A percentile compares a stretch with the other conserved stretches of the same genome.
These are phyloP conservation scores for Xylogone sp. DNA, from an alignment of 2,329 filamentous ascomycete genomes.

Conservation along the genomic window DNA sequence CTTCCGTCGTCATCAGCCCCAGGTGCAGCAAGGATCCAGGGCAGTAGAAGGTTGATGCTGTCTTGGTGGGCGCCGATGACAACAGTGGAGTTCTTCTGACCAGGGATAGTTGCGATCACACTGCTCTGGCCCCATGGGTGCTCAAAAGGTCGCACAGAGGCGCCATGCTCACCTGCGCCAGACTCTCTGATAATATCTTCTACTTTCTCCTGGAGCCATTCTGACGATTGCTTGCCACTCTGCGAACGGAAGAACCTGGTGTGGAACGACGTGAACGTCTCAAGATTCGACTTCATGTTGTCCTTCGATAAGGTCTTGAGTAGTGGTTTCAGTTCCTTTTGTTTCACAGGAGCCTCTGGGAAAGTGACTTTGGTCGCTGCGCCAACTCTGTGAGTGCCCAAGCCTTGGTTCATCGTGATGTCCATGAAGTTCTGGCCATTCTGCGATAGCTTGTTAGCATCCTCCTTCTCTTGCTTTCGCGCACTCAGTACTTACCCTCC, in stretches of 20 bases:
- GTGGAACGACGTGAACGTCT: slow-evolving; percentile 75
- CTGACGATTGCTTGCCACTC: slow-evolving; percentile 77
- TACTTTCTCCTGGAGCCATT: slow-evolving; percentile 79
- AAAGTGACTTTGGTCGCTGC: slow-evolving; percentile 50
- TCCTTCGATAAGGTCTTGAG: slow-evolving; percentile 67
- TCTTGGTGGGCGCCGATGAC: slow-evolving; percentile 93
- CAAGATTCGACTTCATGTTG: slow-evolving; percentile 73
- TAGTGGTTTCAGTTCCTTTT: slow-evolving; percentile 64
- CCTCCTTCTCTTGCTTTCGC: not conserved
- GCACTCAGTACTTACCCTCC: slow-evolving; percentile 56
- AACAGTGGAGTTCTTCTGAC: slow-evolving; percentile 76
- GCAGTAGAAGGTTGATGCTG: slow-evolving; percentile 89
- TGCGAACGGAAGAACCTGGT: slow-evolving; percentile 79
- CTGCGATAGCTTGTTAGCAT: slow-evolving; percentile 40
- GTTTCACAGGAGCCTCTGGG: slow-evolving; percentile 61
- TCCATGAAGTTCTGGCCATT: slow-evolving; percentile 90
- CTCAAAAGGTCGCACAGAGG: slow-evolving; percentile 67
- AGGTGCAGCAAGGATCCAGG: slow-evolving; percentile 77
- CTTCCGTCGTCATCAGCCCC: slow-evolving; percentile 96
- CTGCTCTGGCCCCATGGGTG: slow-evolving; percentile 89
- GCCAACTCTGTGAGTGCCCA: slow-evolving; percentile 45
- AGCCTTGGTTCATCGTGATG: slow-evolving; percentile 71
- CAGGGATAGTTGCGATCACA: slow-evolving; percentile 88
- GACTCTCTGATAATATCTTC: slow-evolving; percentile 66
- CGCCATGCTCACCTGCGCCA: slow-evolving; percentile 63